Conservation (phyloP, 1,139 yeast species). For the Blastobotrys arbuscula region DNA sequence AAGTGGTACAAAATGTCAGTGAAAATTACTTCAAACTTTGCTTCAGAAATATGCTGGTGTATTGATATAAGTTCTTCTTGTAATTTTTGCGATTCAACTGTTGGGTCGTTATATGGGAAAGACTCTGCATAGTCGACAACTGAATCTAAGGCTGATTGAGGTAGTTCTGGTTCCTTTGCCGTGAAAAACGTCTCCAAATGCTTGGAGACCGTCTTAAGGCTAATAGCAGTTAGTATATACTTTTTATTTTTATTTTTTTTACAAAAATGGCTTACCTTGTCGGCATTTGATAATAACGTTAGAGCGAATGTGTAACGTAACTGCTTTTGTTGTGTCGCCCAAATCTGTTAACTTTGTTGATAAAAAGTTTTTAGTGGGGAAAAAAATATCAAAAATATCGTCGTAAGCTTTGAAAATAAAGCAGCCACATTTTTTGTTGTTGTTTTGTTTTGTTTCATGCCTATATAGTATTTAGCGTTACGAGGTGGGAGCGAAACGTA, state of each 20-base stretch:
- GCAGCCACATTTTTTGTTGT: neutral
- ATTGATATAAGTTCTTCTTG: conserved; percentile 47
- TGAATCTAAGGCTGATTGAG: conserved; percentile 17
- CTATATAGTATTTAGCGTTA: neutral
- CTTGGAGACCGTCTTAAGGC: conserved; percentile 20
- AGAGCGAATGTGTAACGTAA: too few relatives aligned
- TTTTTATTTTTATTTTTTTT: neutral
- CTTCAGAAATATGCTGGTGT: conserved; percentile 39
- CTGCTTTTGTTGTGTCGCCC: too few relatives aligned
- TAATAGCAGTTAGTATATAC: neutral
- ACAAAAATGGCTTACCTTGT: neutral
- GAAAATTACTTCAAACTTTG: conserved; percentile 41
- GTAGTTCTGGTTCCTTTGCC: conserved; percentile 12
- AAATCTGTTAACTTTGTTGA: too few relatives aligned
- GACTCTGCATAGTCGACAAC: conserved; percentile 32
- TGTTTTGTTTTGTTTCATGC: neutral
- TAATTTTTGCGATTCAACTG: conserved; percentile 35
- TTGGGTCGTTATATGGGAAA: conserved; percentile 40
- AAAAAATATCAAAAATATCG: neutral
- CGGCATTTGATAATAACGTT: neutral
- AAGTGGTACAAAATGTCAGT: conserved; percentile 41
- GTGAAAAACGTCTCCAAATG: conserved; percentile 20
- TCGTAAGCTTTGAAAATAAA: too few relatives aligned
- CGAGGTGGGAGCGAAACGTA: neutral
- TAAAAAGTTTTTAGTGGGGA: neutral